These are phyloP conservation scores for Acer saccharum DNA, from an alignment of 345 rosid genomes.

Conservation along the genomic window DNA sequence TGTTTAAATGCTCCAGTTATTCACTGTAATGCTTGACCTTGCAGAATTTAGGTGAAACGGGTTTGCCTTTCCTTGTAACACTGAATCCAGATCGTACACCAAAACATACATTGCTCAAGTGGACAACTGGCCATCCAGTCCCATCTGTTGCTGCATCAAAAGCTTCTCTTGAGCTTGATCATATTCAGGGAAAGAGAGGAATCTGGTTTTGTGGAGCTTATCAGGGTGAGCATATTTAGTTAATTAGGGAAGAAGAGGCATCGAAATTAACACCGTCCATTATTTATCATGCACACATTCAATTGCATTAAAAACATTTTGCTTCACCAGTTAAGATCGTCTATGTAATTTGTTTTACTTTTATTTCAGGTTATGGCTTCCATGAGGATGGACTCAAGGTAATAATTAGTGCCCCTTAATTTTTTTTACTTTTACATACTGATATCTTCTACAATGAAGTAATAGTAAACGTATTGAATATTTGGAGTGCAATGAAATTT, in stretches of 20 bases:
- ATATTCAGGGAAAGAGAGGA: conserved; percentile 82
- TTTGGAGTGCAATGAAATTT: neutral
- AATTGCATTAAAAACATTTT: neutral
- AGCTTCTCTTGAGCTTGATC: conserved; percentile 73
- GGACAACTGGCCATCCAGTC: conserved; percentile 88
- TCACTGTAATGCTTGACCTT: conserved; percentile 9
- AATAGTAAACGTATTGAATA: too few relatives aligned
- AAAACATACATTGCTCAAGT: conserved; percentile 65
- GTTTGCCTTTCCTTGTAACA: conserved; percentile 71
- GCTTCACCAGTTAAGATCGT: neutral
- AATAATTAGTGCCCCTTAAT: conserved; percentile 14
- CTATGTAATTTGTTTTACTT: conserved; percentile 9
- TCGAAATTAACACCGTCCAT: neutral
- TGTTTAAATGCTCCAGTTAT: conserved; percentile 11
- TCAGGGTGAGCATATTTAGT: conserved; percentile 50
- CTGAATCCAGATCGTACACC: conserved; percentile 74
- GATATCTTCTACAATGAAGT: neutral
- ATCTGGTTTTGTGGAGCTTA: conserved; percentile 96
- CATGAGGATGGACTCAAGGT: conserved; percentile 96
- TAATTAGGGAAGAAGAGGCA: neutral
- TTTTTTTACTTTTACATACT: neutral
- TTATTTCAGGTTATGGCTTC: conserved; percentile 85
- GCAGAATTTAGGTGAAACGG: conserved; percentile 79
- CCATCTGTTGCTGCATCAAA: conserved; percentile 86
- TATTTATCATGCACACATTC: neutral